Conservation (phyloP, 1,284 basidiomycete genomes). For the Sporisorium iseilematis-ciliati region DNA sequence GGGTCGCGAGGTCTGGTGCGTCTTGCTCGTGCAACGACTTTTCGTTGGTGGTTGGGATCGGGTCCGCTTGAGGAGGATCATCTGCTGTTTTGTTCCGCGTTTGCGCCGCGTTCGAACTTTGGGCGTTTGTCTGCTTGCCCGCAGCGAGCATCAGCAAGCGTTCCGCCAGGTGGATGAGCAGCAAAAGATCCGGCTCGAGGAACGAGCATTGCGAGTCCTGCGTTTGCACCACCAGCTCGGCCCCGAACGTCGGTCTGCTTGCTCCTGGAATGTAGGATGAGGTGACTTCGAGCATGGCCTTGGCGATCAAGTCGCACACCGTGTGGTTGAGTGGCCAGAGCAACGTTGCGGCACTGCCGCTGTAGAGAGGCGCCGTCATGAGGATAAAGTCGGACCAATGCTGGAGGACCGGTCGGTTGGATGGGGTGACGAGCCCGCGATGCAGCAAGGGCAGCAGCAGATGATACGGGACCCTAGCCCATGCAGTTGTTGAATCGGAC, state of each 20-base stretch:
- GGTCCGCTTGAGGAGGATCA: neutral
- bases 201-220: conserved; percentile 29
- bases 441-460: conserved; percentile 82
- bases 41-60: conserved; percentile 10
- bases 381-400: conserved; percentile 97
- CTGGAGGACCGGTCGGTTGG: conserved; percentile 84
- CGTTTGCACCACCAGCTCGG: conserved; percentile 36
- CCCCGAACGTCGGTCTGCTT: conserved; percentile 39
- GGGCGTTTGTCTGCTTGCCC: neutral
- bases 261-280: conserved; percentile 60
- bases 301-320: conserved; percentile 80
- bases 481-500: neutral
- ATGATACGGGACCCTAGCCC: conserved; percentile 66
- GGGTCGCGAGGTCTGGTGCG: conserved; percentile 30
- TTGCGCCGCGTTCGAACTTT: neutral
- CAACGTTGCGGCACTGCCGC: conserved; percentile 77
- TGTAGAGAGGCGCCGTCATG: conserved; percentile 86
- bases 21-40: conserved; percentile 12
- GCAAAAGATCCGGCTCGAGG: conserved; percentile 53
- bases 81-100: conserved; percentile 1
- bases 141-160: conserved; percentile 43
- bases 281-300: conserved; percentile 75
- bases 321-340: conserved; percentile 85
- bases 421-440: conserved; percentile 79
- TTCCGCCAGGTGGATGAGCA: conserved; percentile 58